A percentile compares a stretch with the other conserved stretches of the same genome.
Conservation (phyloP, 768 basidiomycete species). For the Lactarius deliciosus region DNA sequence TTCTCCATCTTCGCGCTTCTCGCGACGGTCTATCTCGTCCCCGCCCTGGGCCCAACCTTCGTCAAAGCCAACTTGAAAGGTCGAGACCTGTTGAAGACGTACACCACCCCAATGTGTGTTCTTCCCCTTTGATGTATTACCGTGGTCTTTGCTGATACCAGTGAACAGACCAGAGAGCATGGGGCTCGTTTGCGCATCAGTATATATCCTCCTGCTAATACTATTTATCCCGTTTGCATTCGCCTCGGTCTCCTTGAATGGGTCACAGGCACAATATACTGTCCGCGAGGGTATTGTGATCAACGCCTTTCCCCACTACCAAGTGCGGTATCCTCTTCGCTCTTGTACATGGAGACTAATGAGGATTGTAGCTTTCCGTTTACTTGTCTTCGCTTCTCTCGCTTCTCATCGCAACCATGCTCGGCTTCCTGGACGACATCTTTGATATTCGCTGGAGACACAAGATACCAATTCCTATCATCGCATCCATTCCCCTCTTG, state of each 20-base stretch:
- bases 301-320: constrained; percentile 73
- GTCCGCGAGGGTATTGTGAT: constrained; percentile 62
- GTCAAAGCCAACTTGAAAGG: constrained; percentile 82
- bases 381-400: constrained; percentile 94
- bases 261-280: constrained; percentile 41
- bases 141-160: not conserved
- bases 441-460: constrained; percentile 99
- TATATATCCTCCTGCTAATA: constrained; percentile 85
- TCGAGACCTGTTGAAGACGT: constrained; percentile 82
- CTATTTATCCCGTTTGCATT: constrained; percentile 97
- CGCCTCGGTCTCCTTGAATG: constrained; percentile 61
- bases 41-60: constrained; percentile 79
- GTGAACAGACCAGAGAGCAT: constrained; percentile 82
- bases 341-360: not conserved
- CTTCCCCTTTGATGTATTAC: not conserved
- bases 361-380: constrained; percentile 66
- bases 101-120: constrained; percentile 67
- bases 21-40: constrained; percentile 73
- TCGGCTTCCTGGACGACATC: constrained; percentile 95
- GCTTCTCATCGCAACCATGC: constrained; percentile 85
- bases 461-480: constrained; percentile 94
- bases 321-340: constrained; percentile 48
- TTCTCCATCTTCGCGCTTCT: constrained; percentile 83
- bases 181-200: constrained; percentile 85
- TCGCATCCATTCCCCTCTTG: constrained; percentile 91